A percentile compares a stretch with the other conserved stretches of the same genome.
These are phyloP conservation scores for Lodderomyces metapsilosis DNA, from an alignment of 1,139 yeast genomes.

Conservation along the genomic window DNA sequence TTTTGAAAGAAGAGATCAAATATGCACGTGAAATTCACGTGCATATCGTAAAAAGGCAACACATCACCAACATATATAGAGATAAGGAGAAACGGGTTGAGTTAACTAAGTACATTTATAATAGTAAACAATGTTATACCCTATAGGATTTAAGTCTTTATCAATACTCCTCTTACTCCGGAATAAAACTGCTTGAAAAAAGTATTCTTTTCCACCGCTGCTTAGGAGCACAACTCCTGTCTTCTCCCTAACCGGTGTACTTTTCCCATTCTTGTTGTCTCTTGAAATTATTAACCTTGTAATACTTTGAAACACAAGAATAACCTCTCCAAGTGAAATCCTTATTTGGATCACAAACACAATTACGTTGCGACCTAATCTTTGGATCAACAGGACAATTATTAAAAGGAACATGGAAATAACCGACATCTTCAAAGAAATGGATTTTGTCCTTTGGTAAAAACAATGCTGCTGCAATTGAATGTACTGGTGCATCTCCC, in stretches of 20 bases:
- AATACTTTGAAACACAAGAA: slow-evolving; percentile 78
- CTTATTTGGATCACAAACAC: slow-evolving; percentile 68
- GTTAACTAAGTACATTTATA: too few relatives aligned
- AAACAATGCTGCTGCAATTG: slow-evolving; percentile 80
- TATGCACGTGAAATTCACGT: too few relatives aligned
- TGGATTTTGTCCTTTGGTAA: slow-evolving; percentile 65
- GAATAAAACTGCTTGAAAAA: too few relatives aligned
- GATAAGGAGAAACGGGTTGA: too few relatives aligned
- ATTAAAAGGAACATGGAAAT: slow-evolving; percentile 73
- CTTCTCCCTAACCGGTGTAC: slow-evolving; percentile 28
- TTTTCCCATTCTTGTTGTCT: slow-evolving; percentile 81
- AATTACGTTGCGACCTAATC: slow-evolving; percentile 52
- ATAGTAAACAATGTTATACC: too few relatives aligned
- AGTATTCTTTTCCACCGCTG: too few relatives aligned
- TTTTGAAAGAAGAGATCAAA: too few relatives aligned
- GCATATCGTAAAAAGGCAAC: too few relatives aligned
- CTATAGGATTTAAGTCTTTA: too few relatives aligned
- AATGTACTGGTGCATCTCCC: slow-evolving; percentile 94
- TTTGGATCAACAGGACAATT: slow-evolving; percentile 72
- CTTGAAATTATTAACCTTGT: slow-evolving; percentile 55
- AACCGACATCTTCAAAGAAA: slow-evolving; percentile 81
- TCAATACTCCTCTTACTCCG: too few relatives aligned
- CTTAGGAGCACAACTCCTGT: too few relatives aligned
- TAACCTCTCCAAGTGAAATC: slow-evolving; percentile 88
- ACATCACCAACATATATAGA: too few relatives aligned